Evolutionary conservation across 2,329 filamentous ascomycete species (phyloP).

Genomic region (Exophiala bonariae): DNA sequence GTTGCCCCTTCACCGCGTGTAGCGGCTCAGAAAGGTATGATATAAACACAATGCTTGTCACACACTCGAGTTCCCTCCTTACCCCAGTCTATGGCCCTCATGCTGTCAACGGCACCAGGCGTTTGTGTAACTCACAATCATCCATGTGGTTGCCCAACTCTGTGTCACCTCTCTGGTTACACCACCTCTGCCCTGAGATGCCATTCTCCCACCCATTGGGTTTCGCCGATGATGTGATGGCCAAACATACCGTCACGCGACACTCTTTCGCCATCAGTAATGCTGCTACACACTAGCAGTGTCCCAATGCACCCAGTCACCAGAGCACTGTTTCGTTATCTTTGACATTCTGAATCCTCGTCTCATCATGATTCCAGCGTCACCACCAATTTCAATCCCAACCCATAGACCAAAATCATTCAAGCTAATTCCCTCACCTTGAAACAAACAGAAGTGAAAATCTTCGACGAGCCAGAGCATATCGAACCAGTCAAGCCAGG

Average conservation of each 20-base stretch:
- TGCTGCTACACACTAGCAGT: background rate
- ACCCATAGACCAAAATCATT: background rate
- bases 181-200: constrained; percentile 1
- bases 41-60: background rate
- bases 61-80: no score
- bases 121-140: no score
- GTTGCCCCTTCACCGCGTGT: constrained; percentile 12
- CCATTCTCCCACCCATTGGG: background rate
- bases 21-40: constrained; percentile 23
- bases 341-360: background rate
- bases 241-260: constrained; percentile 11
- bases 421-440: constrained; percentile 6
- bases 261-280: background rate
- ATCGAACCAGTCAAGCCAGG: constrained; percentile 18
- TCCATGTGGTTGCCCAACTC: no score
- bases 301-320: background rate
- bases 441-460: constrained; percentile 26
- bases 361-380: background rate
- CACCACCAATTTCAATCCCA: no score
- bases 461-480: constrained; percentile 30
- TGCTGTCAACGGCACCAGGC: no score
- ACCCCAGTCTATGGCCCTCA: no score
- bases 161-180: no score
- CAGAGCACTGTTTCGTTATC: constrained; percentile 5
- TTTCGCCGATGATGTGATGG: no score